phyloP scores from a whole-genome alignment of 2,329 filamentous ascomycete genomes.

The Magnaporthiopsis rhizophila region DNA sequence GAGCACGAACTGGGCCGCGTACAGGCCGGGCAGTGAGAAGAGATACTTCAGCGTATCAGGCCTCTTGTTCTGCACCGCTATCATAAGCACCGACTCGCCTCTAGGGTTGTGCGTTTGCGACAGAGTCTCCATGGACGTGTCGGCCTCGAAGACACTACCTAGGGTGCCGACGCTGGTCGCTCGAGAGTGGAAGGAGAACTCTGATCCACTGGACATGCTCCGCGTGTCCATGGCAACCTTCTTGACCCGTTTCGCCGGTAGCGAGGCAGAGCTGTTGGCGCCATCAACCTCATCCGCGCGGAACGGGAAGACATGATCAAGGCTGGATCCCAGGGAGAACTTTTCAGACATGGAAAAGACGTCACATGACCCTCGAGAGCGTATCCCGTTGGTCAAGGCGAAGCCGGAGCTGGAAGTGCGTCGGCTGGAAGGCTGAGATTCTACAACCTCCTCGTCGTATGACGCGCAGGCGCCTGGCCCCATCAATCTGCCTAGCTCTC shows the following conservation, averaged over 20 bases:
- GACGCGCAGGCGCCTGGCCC: constrained; percentile 53
- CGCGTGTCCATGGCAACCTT: constrained; percentile 84
- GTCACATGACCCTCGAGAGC: constrained; percentile 11
- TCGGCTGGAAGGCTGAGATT: constrained; percentile 31
- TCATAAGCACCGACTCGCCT: constrained; percentile 84
- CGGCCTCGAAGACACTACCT: constrained; percentile 68
- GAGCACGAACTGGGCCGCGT: constrained; percentile 61
- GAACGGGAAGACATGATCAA: constrained; percentile 89
- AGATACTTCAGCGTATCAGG: constrained; percentile 71
- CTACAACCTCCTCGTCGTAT: constrained; percentile 23
- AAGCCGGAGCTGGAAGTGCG: constrained; percentile 27
- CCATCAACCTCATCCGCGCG: constrained; percentile 48
- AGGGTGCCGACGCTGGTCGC: constrained; percentile 71
- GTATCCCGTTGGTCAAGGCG: constrained; percentile 30
- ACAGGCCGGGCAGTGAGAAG: constrained; percentile 68
- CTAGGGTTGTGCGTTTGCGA: constrained; percentile 60
- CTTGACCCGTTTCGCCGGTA: constrained; percentile 51
- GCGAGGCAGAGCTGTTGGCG: constrained; percentile 18
- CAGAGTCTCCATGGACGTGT: constrained; percentile 73
- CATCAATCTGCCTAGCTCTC: constrained; percentile 69
- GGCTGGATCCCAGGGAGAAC: constrained; percentile 47
- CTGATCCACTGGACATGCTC: constrained; percentile 81
- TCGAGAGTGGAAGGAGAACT: constrained; percentile 72
- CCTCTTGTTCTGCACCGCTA: constrained; percentile 69
- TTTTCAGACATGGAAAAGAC: constrained; percentile 35